Percentiles rank a stretch among this genome's conserved stretches.
phyloP scores from a whole-genome alignment of 495 filamentous ascomycete genomes.

The Penicillium odoratum region DNA sequence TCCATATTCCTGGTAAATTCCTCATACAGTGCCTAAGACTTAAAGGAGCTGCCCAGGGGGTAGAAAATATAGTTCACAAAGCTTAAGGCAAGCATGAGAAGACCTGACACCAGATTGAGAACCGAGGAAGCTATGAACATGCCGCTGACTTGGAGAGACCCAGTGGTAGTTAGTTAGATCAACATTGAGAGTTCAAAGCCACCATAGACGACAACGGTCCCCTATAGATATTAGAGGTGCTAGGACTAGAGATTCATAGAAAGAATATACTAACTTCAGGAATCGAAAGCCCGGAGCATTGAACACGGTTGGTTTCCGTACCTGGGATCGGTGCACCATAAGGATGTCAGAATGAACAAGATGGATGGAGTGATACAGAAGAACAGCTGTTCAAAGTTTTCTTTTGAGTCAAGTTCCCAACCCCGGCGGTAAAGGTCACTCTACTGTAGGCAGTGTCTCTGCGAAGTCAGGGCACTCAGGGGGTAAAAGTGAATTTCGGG shows the following conservation, averaged over 20 bases:
- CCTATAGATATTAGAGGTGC: background rate
- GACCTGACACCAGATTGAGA: constrained; percentile 31
- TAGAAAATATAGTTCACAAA: constrained; percentile 33
- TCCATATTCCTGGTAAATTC: background rate
- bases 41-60: background rate
- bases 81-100: constrained; percentile 30
- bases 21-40: background rate
- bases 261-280: constrained; percentile 38
- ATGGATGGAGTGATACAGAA: constrained; percentile 43
- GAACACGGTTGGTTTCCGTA: constrained; percentile 34
- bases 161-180: constrained; percentile 24
- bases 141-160: constrained; percentile 25
- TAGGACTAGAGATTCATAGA: constrained; percentile 3
- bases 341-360: constrained; percentile 38
- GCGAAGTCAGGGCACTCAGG: no score
- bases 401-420: no score
- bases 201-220: background rate
- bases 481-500: no score
- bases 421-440: constrained; percentile 11
- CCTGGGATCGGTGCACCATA: constrained; percentile 35
- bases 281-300: constrained; percentile 32
- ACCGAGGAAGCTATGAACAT: constrained; percentile 31
- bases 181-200: constrained; percentile 19
- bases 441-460: background rate
- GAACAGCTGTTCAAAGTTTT: constrained; percentile 45